Percentiles rank a stretch among this genome's conserved stretches.
These are phyloP conservation scores for Capsicum pubescens DNA, from an alignment of 257 asterid species.

Conservation along the genomic window DNA sequence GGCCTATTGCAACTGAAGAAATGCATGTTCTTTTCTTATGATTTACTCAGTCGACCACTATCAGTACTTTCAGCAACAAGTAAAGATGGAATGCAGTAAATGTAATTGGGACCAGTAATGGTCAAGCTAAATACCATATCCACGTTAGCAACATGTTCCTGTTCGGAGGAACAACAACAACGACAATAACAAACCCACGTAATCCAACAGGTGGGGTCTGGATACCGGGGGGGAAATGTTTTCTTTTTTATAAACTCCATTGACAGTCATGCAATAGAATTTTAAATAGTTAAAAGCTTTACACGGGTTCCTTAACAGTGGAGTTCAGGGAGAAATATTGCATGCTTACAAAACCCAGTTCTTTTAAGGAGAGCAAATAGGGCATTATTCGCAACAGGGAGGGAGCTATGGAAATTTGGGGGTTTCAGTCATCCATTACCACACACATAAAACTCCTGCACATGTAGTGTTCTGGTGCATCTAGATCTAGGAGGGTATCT, in stretches of 20 bases:
- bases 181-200: not conserved
- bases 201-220: too few species aligned
- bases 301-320: not conserved
- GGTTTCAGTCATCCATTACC: not conserved
- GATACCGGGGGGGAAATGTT: too few species aligned
- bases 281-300: not conserved
- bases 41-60: not conserved
- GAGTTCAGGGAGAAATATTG: not conserved
- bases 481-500: not conserved
- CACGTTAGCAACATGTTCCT: too few species aligned
- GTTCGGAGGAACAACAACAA: not conserved
- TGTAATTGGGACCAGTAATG: not conserved
- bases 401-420: not conserved
- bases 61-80: slow-evolving; percentile 16
- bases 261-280: not conserved
- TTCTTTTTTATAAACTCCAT: too few species aligned
- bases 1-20: slow-evolving; percentile 19
- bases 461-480: not conserved
- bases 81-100: not conserved
- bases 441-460: slow-evolving; percentile 7
- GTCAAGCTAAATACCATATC: too few species aligned
- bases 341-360: not conserved
- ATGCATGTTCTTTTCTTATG: slow-evolving; percentile 20
- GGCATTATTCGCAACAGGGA: not conserved
- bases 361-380: not conserved